phyloP scores from a whole-genome alignment of 768 basidiomycete species.

The Lactarius psammicola region DNA sequence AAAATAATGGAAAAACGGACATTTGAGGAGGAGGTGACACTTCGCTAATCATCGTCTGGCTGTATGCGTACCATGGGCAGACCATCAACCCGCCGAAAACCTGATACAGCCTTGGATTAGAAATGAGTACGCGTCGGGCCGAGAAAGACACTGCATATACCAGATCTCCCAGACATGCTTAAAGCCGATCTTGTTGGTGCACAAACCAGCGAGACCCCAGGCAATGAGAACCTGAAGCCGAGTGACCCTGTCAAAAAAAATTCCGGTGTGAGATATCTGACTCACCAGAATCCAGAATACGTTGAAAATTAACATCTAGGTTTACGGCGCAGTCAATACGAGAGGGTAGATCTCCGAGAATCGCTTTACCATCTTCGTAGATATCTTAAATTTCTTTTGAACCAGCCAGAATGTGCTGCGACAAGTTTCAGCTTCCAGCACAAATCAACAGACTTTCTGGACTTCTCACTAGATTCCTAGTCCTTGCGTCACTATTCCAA shows the following conservation, averaged over 20 bases:
- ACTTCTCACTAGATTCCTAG: constrained; percentile 66
- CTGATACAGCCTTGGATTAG: constrained; percentile 55
- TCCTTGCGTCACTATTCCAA: constrained; percentile 62
- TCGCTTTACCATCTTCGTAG: constrained; percentile 57
- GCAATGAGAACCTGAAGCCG: constrained; percentile 52
- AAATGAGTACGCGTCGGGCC: background rate
- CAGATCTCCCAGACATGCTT: constrained; percentile 84
- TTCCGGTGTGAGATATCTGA: background rate
- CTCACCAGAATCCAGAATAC: constrained; percentile 68
- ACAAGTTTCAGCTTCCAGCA: background rate
- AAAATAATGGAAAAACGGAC: constrained; percentile 38
- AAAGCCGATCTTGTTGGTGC: constrained; percentile 72
- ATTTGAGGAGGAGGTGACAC: constrained; percentile 72
- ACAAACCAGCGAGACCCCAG: constrained; percentile 79
- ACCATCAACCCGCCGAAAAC: constrained; percentile 70
- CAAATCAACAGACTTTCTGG: background rate
- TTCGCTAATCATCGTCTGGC: constrained; percentile 81
- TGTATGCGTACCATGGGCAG: constrained; percentile 80
- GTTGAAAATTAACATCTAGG: constrained; percentile 69
- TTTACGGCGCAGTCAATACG: background rate
- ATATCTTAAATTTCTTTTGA: constrained; percentile 60
- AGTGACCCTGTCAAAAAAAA: background rate
- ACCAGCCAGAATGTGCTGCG: constrained; percentile 63
- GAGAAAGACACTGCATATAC: constrained; percentile 35
- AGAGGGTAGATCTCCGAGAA: background rate